These are phyloP conservation scores for Clausena lansium DNA, from an alignment of 345 rosid genomes.

Conservation along the genomic window DNA sequence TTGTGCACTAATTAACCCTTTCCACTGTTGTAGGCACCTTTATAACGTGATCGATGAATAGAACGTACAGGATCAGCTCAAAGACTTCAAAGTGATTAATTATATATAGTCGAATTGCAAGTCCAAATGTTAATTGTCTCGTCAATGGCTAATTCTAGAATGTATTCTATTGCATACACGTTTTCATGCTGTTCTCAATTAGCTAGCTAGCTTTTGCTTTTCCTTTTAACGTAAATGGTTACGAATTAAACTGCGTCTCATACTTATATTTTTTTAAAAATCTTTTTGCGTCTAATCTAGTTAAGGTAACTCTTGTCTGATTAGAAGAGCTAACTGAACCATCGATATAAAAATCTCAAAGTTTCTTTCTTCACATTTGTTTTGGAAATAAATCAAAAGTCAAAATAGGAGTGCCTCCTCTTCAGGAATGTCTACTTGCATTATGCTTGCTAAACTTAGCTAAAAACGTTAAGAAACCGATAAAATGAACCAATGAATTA, in stretches of 20 bases:
- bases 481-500: background rate
- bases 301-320: background rate
- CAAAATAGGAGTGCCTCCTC: conserved; percentile 7
- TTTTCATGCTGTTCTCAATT: background rate
- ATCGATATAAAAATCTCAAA: too few species aligned
- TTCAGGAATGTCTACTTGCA: background rate
- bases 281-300: background rate
- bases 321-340: background rate
- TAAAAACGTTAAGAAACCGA: background rate
- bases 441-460: background rate
- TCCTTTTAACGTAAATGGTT: background rate
- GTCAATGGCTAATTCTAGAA: conserved; percentile 1
- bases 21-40: background rate
- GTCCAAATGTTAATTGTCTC: background rate
- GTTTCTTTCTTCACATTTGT: background rate
- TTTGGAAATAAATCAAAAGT: background rate
- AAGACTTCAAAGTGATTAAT: background rate
- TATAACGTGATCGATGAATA: background rate
- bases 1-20: background rate
- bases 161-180: background rate
- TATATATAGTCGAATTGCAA: background rate
- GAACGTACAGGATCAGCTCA: background rate
- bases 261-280: too few species aligned
- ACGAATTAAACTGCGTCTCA: too few species aligned
- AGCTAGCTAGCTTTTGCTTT: background rate